These are phyloP conservation scores for Stipa capillata DNA, from an alignment of 176 grass and related monocot genomes.

Conservation along the genomic window DNA sequence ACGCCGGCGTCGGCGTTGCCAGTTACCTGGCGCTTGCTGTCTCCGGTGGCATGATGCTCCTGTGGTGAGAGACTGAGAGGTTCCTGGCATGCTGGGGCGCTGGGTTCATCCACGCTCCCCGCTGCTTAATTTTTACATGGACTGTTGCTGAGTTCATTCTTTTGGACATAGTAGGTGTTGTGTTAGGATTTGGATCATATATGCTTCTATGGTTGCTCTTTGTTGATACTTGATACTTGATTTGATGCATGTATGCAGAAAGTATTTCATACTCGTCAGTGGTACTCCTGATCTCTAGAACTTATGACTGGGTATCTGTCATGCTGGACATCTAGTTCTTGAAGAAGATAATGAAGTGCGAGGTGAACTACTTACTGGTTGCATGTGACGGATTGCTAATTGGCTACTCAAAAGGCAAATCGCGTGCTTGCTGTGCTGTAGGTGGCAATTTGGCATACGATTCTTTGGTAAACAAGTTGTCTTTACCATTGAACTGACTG, in stretches of 20 bases:
- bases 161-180: conserved; percentile 59
- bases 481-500: background rate
- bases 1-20: background rate
- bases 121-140: conserved; percentile 25
- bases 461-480: background rate
- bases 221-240: conserved; percentile 17
- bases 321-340: background rate
- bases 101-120: conserved; percentile 5
- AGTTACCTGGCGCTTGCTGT: conserved; percentile 27
- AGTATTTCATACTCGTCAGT: background rate
- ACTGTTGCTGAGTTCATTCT: conserved; percentile 63
- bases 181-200: conserved; percentile 38
- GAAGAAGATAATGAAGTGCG: background rate
- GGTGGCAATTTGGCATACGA: background rate
- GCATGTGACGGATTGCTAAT: background rate
- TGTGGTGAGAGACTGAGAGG: conserved; percentile 19
- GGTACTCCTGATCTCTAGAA: background rate
- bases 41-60: conserved; percentile 42
- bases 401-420: background rate
- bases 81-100: conserved; percentile 22
- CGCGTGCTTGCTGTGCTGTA: background rate
- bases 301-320: background rate
- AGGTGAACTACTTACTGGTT: background rate
- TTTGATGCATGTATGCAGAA: conserved; percentile 23
- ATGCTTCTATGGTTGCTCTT: conserved; percentile 21